Base-by-base conservation (phyloP, 2,329 filamentous ascomycete genomes). In the Calonectria honghensis region DNA sequence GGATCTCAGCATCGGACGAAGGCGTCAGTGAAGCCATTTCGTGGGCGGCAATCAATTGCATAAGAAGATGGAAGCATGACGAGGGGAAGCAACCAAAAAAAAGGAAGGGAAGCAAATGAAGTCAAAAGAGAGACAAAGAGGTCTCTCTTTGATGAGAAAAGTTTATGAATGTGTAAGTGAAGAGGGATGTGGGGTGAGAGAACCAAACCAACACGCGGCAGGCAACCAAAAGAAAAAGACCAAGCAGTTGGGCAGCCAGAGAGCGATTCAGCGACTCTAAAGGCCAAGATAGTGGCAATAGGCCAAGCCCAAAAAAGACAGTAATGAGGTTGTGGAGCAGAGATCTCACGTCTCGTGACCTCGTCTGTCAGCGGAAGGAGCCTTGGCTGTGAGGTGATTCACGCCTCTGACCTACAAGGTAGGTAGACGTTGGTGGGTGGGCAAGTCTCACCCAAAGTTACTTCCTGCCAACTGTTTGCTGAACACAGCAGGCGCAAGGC, bases 1-100 rank as follows among this genome's bases (percentile, higher is more conserved):
- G 85, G 57, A 92, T 89, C 82, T 92, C 90, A 67, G 87, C 84
- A 73, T 88, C 83, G 24, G 75, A 73, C 54, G 72, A 75, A 61
- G 73, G 54, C 31, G 74, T 67, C 72, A 75, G 80, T 52, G 73
- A 73, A 63, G 79, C 76, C 83, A 84, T 85, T 64, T 35, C 74
- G 72, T 59, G 68, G 52, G 59, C 59, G 52, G 72, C 64, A 69
- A 13, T 41, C 57, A 70, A 66, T 41, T 71, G 37, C 67, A 64
- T 37, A 16, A 67, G 41, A 67, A 70, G 67, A 73, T 51, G 59
- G 61, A 76, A 79, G 77, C 81, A 83, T 83, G 72, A 68, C 79
- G 78, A 69, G 63, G 68, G 39, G 29, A 10, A 35, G 7, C 7
- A 24, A 35, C 45, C 27, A 31, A 54, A 11, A 57, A 31, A 66